Percentiles rank a stretch among this genome's conserved stretches.
Evolutionary conservation across 305 asterid genomes (phyloP).

Genomic region (Fraxinus albicans): DNA sequence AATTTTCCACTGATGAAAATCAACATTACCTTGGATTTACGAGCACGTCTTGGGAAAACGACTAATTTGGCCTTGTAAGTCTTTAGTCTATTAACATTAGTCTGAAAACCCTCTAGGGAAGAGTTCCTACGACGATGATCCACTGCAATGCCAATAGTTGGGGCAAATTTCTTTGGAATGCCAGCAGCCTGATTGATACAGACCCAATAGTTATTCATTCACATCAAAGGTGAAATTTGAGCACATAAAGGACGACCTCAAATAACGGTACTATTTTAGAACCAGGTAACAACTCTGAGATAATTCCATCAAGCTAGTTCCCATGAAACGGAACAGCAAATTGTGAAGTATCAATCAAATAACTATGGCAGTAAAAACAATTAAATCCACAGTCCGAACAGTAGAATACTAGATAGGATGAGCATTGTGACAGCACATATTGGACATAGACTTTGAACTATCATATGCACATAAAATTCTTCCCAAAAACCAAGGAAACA

Average conservation of each 20-base stretch:
- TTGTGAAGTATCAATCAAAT: neutral
- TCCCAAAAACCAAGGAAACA: neutral
- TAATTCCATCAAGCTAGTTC: neutral
- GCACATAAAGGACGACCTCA: neutral
- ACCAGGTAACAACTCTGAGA: neutral
- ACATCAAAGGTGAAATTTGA: neutral
- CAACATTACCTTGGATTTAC: constrained; percentile 44
- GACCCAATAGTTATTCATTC: neutral
- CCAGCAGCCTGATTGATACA: constrained; percentile 52
- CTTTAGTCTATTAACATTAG: constrained; percentile 62
- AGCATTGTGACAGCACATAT: neutral
- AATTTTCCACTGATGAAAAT: neutral
- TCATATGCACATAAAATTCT: neutral
- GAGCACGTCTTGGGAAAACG: constrained; percentile 60
- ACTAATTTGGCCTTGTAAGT: constrained; percentile 68
- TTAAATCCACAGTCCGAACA: neutral
- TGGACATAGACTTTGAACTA: neutral
- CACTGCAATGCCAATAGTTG: constrained; percentile 58
- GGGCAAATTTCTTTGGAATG: constrained; percentile 58
- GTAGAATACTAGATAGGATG: neutral
- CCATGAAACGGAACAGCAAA: neutral
- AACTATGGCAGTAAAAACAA: neutral
- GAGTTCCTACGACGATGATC: constrained; percentile 59
- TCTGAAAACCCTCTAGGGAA: constrained; percentile 59
- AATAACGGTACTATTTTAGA: neutral